These are phyloP conservation scores for Lumnitzera racemosa DNA, from an alignment of 345 rosid species.

Conservation along the genomic window DNA sequence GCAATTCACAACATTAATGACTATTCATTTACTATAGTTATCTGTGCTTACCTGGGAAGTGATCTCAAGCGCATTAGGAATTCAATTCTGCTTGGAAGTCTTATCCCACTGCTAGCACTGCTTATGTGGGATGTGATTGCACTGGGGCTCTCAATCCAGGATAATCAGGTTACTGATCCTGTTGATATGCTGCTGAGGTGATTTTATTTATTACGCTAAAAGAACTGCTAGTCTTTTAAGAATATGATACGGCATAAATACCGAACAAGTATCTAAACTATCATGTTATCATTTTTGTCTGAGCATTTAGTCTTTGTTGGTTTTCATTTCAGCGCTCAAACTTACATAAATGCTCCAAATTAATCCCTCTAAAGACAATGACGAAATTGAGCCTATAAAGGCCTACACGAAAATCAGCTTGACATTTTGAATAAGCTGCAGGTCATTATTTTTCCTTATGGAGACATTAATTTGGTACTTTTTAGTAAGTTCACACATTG, in stretches of 20 bases:
- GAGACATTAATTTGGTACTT: no score
- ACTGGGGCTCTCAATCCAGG: constrained; percentile 34
- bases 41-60: constrained; percentile 59
- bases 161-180: constrained; percentile 39
- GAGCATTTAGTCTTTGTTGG: no score
- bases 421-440: no score
- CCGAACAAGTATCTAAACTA: no score
- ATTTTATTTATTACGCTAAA: not conserved
- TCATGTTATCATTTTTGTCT: no score
- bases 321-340: no score
- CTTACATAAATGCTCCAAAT: not conserved
- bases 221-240: no score
- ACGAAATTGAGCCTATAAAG: not conserved
- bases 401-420: no score
- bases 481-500: no score
- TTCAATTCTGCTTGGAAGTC: constrained; percentile 46
- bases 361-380: not conserved
- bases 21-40: constrained; percentile 25
- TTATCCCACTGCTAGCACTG: constrained; percentile 46
- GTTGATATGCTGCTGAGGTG: constrained; percentile 44
- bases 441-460: no score
- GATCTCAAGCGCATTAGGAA: constrained; percentile 42
- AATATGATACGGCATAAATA: no score
- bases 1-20: not conserved
- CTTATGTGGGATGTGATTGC: constrained; percentile 53